Evolutionary conservation across 805 yeast species (phyloP).

Genomic region (Yamadazyma sp.): DNA sequence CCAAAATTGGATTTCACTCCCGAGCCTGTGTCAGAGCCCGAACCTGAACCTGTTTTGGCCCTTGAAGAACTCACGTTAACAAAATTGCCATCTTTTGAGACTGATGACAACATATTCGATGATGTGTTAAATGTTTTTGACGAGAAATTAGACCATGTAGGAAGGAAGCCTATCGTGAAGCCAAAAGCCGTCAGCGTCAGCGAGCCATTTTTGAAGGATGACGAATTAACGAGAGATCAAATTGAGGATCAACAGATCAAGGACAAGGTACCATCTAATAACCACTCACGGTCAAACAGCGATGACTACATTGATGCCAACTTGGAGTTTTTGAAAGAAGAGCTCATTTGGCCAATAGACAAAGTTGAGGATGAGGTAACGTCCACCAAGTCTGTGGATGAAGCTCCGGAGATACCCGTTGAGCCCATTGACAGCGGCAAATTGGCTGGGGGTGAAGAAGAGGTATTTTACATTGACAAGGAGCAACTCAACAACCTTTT

Average conservation of each 20-base stretch:
- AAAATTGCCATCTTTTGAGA: slow-evolving; percentile 27
- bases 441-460: slow-evolving; percentile 16
- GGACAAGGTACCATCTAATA: slow-evolving; percentile 20
- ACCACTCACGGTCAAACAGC: slow-evolving; percentile 18
- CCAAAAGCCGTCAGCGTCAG: slow-evolving; percentile 12
- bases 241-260: slow-evolving; percentile 39
- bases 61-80: slow-evolving; percentile 12
- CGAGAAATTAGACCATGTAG: slow-evolving; percentile 21
- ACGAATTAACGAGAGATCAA: slow-evolving; percentile 42
- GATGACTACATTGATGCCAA: slow-evolving; percentile 36
- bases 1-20: slow-evolving; percentile 7
- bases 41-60: slow-evolving; percentile 6
- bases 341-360: slow-evolving; percentile 25
- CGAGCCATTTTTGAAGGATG: slow-evolving; percentile 38
- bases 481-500: slow-evolving; percentile 28
- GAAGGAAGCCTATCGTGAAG: slow-evolving; percentile 12
- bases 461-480: slow-evolving; percentile 21
- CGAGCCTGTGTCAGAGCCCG: not conserved
- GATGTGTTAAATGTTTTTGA: slow-evolving; percentile 29
- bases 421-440: slow-evolving; percentile 8
- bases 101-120: slow-evolving; percentile 28
- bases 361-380: slow-evolving; percentile 11
- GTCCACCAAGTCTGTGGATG: slow-evolving; percentile 13
- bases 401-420: slow-evolving; percentile 1
- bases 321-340: slow-evolving; percentile 27